Evolutionary conservation across 257 asterid genomes (phyloP), one percentile per base, ranked within the genome.

Genomic region (Cinchona pubescens): DNA sequence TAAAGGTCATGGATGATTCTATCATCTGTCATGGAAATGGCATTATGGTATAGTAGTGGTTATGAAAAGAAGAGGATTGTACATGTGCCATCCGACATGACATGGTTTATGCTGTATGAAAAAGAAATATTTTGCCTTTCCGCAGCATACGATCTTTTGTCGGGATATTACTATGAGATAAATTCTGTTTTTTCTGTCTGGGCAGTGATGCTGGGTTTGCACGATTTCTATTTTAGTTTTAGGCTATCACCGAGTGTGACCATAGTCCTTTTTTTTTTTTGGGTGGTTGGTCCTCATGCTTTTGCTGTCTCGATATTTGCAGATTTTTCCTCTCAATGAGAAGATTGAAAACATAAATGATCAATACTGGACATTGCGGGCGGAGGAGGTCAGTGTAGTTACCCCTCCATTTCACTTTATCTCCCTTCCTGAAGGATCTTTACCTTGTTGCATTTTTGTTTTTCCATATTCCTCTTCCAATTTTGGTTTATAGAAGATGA

Each of bases 311-410:
- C 51, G 45, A 18, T 73, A 82, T 71, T 18, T 86, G 85, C 94
- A 93, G 98, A 89, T 93, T 70, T 90, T 93, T 68, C 98, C 98
- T 40, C 76, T 76, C 72, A 84, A 71, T 69, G 98, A 91, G 84
- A 93, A 90, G 82, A 93, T 91, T 79, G 98, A 93, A 82, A 91
- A 93, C 79, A 93, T 93, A 80, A 91, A 91, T 84, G 96, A 91
- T 80, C 97, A 93, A 69, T 91, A 91, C 83, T 93, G 98, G 98
- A 93, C 97, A 19, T 71, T 93, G 85, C 94, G 97, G 72, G 96
- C 97, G 40, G 98, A 93, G 85, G 98, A 93, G 96, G 97, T 88
- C 58, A 81, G 80, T 64, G 78, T 79, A 71, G 72, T 73, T 83
- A 65, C 76, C 76, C 38, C 30, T 62, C 62, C n/a, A n/a, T n/a